phyloP scores from a whole-genome alignment of 2,329 filamentous ascomycete species.

The Colletotrichum plurivorum region DNA sequence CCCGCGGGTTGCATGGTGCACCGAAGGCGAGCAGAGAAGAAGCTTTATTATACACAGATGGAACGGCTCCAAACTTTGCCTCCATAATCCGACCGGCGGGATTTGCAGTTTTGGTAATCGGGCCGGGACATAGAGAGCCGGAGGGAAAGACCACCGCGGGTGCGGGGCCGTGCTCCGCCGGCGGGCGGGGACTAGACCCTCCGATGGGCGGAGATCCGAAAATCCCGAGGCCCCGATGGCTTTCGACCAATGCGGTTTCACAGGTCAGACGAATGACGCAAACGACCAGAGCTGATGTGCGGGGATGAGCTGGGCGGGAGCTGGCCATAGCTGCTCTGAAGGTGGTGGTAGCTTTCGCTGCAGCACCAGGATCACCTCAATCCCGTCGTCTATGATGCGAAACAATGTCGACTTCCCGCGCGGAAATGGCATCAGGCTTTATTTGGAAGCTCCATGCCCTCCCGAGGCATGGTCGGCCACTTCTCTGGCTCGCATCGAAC shows the following conservation, averaged over 20 bases:
- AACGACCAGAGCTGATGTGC: conserved; percentile 7
- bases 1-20: conserved; percentile 14
- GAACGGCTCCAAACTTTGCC: neutral
- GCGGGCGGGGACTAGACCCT: conserved; percentile 12
- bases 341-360: conserved; percentile 1
- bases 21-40: conserved; percentile 2
- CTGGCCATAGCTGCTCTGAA: conserved; percentile 1
- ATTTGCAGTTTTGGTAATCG: neutral
- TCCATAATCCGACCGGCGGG: neutral
- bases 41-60: neutral
- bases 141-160: neutral
- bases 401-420: neutral
- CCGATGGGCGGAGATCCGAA: conserved; percentile 27
- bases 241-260: conserved; percentile 34
- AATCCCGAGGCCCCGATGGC: conserved; percentile 34
- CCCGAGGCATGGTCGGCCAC: neutral
- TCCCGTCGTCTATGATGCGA: conserved; percentile 16
- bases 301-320: neutral
- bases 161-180: conserved; percentile 32
- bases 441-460: neutral
- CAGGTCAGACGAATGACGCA: conserved; percentile 32
- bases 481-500: neutral
- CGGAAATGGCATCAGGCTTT: neutral
- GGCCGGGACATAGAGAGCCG: conserved; percentile 6
- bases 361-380: conserved; percentile 28